These are phyloP conservation scores for Eucalyptus leucophloia DNA, from an alignment of 345 rosid genomes.

Conservation along the genomic window DNA sequence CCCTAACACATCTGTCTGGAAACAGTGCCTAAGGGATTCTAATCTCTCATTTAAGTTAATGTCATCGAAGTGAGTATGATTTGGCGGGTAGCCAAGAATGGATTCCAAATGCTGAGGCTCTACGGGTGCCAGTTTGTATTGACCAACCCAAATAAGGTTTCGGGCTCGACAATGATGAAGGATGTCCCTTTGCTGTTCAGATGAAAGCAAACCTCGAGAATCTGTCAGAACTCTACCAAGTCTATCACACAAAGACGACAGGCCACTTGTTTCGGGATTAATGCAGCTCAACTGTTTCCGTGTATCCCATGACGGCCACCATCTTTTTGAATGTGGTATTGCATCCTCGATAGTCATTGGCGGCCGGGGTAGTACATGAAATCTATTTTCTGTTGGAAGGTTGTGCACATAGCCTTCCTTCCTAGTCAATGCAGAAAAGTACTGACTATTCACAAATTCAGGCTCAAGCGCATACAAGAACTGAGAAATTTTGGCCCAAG, in stretches of 20 bases:
- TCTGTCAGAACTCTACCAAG: conserved; percentile 33
- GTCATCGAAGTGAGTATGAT: conserved; percentile 43
- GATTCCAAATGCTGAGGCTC: conserved; percentile 59
- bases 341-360: conserved; percentile 54
- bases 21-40: conserved; percentile 37
- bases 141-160: conserved; percentile 78
- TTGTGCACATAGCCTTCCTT: conserved; percentile 87
- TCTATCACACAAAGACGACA: conserved; percentile 44
- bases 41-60: conserved; percentile 33
- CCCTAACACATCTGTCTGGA: conserved; percentile 80
- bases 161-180: conserved; percentile 38
- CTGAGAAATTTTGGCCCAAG: conserved; percentile 58
- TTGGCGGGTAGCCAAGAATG: conserved; percentile 68
- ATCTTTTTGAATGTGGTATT: conserved; percentile 50
- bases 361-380: conserved; percentile 38
- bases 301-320: conserved; percentile 98
- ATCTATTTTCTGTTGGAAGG: conserved; percentile 56
- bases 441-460: conserved; percentile 50
- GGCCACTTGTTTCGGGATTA: conserved; percentile 14
- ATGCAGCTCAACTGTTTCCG: conserved; percentile 51
- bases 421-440: conserved; percentile 61
- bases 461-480: conserved; percentile 56
- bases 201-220: conserved; percentile 37
- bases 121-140: conserved; percentile 27
- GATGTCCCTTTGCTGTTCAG: conserved; percentile 46